phyloP scores from a whole-genome alignment of 108 stramenopile genomes.

The Cyclostephanos invisitatus region DNA sequence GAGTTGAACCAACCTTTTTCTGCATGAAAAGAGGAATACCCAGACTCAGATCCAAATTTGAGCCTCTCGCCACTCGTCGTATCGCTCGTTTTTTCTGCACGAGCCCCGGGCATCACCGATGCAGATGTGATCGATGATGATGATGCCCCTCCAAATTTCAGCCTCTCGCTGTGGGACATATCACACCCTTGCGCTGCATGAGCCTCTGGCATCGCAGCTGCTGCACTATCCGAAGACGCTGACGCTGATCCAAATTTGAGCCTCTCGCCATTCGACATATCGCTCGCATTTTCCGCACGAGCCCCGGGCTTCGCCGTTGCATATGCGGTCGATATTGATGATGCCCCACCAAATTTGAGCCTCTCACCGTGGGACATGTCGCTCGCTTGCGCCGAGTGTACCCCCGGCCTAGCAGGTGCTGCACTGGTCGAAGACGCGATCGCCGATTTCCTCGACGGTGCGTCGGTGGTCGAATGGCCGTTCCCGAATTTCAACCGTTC shows the following conservation, averaged over 20 bases:
- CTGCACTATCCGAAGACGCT: background rate
- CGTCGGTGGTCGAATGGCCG: background rate
- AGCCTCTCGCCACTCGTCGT: background rate
- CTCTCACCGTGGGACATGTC: background rate
- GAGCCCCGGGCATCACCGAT: constrained; percentile 8
- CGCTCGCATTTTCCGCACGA: background rate
- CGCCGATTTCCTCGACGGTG: too few relatives aligned
- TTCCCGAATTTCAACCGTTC: too few relatives aligned
- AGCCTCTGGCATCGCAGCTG: background rate
- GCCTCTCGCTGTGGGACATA: background rate
- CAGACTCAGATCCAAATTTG: background rate
- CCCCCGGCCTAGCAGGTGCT: background rate
- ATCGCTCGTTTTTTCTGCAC: constrained; percentile 4
- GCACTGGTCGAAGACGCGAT: too few relatives aligned
- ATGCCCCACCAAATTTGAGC: background rate
- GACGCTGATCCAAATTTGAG: background rate
- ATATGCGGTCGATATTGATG: background rate
- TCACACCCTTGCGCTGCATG: background rate
- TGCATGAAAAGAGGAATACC: too few relatives aligned
- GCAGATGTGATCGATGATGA: background rate
- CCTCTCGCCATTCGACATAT: constrained; percentile 1
- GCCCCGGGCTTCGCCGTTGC: background rate
- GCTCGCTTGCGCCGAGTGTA: background rate
- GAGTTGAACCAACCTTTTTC: too few relatives aligned
- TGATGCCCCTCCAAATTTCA: background rate